phyloP scores from a whole-genome alignment of 163 green algal genomes.

The Scenedesmus sp. region DNA sequence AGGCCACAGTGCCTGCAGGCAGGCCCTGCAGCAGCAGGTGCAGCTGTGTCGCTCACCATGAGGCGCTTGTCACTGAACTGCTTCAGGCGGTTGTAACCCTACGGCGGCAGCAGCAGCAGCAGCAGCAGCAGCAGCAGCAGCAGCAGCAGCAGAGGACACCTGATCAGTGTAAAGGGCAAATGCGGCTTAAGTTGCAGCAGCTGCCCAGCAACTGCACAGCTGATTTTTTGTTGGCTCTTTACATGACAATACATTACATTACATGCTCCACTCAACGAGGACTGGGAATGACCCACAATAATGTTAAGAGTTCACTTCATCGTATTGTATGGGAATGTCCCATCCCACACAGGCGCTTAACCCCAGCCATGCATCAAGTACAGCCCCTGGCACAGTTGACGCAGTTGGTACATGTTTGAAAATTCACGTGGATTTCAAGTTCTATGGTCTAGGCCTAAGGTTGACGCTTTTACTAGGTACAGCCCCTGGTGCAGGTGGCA shows the following conservation, averaged over 20 bases:
- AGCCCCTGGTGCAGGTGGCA: constrained; percentile 22
- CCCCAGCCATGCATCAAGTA: neutral
- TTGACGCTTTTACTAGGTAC: neutral
- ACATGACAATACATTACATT: too few species aligned
- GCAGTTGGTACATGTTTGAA: neutral
- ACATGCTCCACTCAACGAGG: too few species aligned
- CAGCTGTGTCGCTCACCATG: neutral
- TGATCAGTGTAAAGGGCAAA: neutral
- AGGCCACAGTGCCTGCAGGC: too few species aligned
- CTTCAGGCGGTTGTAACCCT: constrained; percentile 14
- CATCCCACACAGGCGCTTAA: too few species aligned
- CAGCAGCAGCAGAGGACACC: too few species aligned
- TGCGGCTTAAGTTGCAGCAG: neutral
- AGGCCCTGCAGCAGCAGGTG: neutral
- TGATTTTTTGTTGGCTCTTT: too few species aligned
- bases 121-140: too few species aligned
- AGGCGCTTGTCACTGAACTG: constrained; percentile 22
- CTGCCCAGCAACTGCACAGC: neutral
- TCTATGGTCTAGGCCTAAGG: too few species aligned
- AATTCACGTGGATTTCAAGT: too few species aligned
- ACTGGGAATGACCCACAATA: too few species aligned
- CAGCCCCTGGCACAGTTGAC: constrained; percentile 3
- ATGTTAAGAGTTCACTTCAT: too few species aligned
- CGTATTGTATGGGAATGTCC: too few species aligned
- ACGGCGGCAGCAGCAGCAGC: neutral